Evolutionary conservation across 2,329 filamentous ascomycete species (phyloP), one percentile per base, ranked within the genome.

Genomic region (Pseudocercospora macadamiae): DNA sequence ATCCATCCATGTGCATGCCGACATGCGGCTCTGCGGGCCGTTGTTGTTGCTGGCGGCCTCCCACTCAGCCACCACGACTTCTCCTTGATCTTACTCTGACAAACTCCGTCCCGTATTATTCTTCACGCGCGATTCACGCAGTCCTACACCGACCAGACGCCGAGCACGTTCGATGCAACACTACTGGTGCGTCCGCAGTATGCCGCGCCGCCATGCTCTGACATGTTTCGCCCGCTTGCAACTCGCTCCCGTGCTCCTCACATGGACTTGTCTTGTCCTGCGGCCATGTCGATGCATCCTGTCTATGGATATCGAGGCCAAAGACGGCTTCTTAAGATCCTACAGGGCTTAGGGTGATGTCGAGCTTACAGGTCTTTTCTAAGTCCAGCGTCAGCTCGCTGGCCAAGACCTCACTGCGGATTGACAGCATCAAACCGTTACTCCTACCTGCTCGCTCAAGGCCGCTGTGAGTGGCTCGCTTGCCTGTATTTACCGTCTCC

Each of bases 391-490:
- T n/a, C 37, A 5, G 37, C 37, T 42, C n/a, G 37, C 37, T 21
- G 37, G 37, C 37, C n/a, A 21, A 42, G 37, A n/a, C 37, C 5
- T 42, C n/a, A 42, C 19, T 19, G 6, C 37, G 37, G 37, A 6
- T 21, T 42, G n/a, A 16, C 18, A 42, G 37, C 18, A 42, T 42
- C 37, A 42, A 42, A 10, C 37, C 9, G n/a, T 21, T 21, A n/a
- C 18, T 42, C 37, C 37, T 21, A 18, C 10, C 37, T 18, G 4
- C n/a, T 14, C 37, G 19, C 37, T 16, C 16, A 42, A 9, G 18
- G n/a, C 37, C 16, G n/a, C 16, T n/a, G n/a, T 42, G 37, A 42
- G 19, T 42, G 45, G 45, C 25, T 49, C 45, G 45, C 45, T 30
- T 28, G 25, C n/a, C 25, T 16, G 14, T 5, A 14, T 10, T 19